Evolutionary conservation across 1,284 basidiomycete genomes (phyloP).

Genomic region (Sporisorium graminicola): DNA sequence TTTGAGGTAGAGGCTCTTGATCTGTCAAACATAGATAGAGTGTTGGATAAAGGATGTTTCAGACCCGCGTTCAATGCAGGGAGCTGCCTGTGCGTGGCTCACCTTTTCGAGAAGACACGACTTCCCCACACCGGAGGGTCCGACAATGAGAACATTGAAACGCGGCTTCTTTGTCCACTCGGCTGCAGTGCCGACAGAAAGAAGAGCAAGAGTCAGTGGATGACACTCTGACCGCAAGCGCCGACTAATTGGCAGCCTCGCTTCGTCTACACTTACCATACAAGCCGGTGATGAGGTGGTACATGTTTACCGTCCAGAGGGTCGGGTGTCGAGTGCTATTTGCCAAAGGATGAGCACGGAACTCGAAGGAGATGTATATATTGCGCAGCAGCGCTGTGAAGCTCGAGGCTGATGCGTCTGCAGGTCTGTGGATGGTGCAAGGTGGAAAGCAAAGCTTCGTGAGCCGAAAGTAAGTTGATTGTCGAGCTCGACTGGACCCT

Average conservation of each 20-base stretch:
- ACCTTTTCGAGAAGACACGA: constrained; percentile 53
- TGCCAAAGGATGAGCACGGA: too few species aligned
- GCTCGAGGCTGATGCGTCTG: neutral
- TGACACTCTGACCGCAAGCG: too few species aligned
- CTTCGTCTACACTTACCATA: constrained; percentile 10
- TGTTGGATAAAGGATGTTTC: too few species aligned
- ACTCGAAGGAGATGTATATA: too few species aligned
- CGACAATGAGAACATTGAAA: constrained; percentile 56
- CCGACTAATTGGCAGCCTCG: too few species aligned
- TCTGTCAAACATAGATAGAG: neutral
- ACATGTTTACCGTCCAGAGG: constrained; percentile 21
- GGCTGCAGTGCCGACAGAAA: neutral
- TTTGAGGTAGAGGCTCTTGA: constrained; percentile 46
- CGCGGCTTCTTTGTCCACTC: constrained; percentile 52
- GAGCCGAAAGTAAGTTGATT: neutral
- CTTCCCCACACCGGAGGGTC: constrained; percentile 53
- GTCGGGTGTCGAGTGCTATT: neutral
- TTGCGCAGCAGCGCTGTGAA: neutral
- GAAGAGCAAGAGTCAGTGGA: neutral
- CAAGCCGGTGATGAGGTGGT: constrained; percentile 44
- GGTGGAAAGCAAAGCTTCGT: neutral
- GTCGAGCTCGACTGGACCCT: constrained; percentile 15
- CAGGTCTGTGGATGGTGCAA: neutral
- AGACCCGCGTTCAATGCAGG: too few species aligned
- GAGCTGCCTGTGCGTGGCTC: neutral